Evolutionary conservation across 768 basidiomycete genomes (phyloP).

Genomic region (Pleurotus pulmonarius): DNA sequence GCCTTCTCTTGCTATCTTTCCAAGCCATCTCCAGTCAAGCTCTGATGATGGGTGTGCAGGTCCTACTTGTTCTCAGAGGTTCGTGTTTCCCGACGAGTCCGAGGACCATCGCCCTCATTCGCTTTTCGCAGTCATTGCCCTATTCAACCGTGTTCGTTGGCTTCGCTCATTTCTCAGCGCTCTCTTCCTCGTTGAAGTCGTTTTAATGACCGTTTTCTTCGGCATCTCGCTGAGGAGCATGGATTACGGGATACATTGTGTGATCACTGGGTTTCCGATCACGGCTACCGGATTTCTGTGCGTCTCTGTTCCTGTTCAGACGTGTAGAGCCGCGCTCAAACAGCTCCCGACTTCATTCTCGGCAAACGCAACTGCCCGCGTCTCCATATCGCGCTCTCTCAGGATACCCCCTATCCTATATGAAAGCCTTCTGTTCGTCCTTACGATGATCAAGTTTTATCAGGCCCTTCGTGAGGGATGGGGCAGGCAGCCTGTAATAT

Average conservation of each 20-base stretch:
- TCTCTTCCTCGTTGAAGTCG: conserved; percentile 13
- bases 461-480: conserved; percentile 18
- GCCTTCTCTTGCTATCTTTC: conserved; percentile 12
- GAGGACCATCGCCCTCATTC: neutral
- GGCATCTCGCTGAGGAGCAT: conserved; percentile 8
- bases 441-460: conserved; percentile 23
- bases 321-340: neutral
- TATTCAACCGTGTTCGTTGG: conserved; percentile 13
- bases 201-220: conserved; percentile 14
- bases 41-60: conserved; percentile 17
- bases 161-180: conserved; percentile 11
- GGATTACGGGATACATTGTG: conserved; percentile 16
- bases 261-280: conserved; percentile 15
- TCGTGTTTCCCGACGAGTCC: neutral
- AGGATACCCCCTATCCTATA: conserved; percentile 16
- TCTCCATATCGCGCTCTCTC: neutral
- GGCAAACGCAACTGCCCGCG: neutral
- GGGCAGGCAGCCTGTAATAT: conserved; percentile 18
- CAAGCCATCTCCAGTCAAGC: conserved; percentile 17
- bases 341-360: too few species aligned
- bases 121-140: conserved; percentile 15
- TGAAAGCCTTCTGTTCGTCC: conserved; percentile 18
- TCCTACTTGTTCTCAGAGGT: conserved; percentile 20
- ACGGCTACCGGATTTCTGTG: conserved; percentile 15
- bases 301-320: conserved; percentile 1